Base-by-base conservation (phyloP, 2,329 filamentous ascomycete genomes). In the Ophiostoma triangulosporum region DNA sequence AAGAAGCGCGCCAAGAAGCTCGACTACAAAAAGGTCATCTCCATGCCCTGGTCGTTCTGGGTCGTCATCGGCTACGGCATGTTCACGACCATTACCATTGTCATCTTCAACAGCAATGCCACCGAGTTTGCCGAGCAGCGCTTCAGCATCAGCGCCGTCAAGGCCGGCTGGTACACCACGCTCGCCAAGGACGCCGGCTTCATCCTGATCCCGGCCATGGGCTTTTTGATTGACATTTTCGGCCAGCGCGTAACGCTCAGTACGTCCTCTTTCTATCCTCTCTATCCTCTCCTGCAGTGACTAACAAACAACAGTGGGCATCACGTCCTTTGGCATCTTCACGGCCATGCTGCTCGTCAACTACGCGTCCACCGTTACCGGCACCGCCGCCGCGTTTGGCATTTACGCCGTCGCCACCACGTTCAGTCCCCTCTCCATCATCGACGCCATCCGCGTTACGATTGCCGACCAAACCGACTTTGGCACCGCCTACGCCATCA, bases 11-110 rank as follows among this genome's bases (percentile, higher is more conserved):
- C 76, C 61, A 76, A 75, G 56, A 77, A 73, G 40, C 75, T 81
- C 35, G 74, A 82, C 54, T 56, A 76, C 5, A 63, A 63, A 2
- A 81, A 80, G 63, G 66, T 80, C n/a, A 60, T 81, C 0, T 68
- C 73, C 4, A 63, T 83, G 1, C 78, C 79, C 0, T 82, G 80
- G 79, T 67, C 70, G 0, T 82, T 80, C 56, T 83, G 79, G 79
- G 59, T 67, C 8, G 60, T 82, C 9, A 65, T 77, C 35, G 61
- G 38, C 27, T 52, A 52, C 20, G 50, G 50, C 50, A 52, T 52
- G 50, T 52, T 52, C 50, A 52, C 43, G 17, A 31, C 43, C 29
- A 40, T 52, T 11, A 45, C 70, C 56, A 61, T 68, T 14, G 52
- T 61, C 14, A 60, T 69, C 38, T 70, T 76, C 31, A 77, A 69